These are phyloP conservation scores for Globisporangium paddicum DNA, from an alignment of 352 stramenopile species.

Conservation along the genomic window DNA sequence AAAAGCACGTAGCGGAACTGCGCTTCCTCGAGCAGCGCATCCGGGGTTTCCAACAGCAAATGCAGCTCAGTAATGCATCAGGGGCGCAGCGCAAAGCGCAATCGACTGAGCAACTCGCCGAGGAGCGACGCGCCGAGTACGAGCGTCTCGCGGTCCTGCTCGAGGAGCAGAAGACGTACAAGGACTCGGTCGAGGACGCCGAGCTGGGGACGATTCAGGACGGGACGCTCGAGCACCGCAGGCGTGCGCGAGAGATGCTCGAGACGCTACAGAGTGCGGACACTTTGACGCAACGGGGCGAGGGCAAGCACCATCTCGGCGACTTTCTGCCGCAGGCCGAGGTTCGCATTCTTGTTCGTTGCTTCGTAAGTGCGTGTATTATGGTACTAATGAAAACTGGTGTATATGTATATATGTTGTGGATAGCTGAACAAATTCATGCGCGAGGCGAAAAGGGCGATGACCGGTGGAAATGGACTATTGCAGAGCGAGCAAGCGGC, in stretches of 20 bases:
- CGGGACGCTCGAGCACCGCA: constrained; percentile 19
- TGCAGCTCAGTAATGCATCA: constrained; percentile 2
- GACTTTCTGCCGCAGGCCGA: constrained; percentile 17
- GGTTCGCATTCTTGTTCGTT: not conserved
- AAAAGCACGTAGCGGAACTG: constrained; percentile 17
- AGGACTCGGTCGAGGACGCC: constrained; percentile 17
- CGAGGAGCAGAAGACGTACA: constrained; percentile 10
- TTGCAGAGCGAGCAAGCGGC: not conserved
- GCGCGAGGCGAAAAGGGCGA: constrained; percentile 1
- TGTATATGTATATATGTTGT: not conserved
- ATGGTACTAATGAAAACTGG: not conserved
- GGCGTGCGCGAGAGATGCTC: constrained; percentile 19
- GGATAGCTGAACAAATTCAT: constrained; percentile 13
- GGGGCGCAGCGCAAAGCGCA: not conserved
- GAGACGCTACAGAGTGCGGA: constrained; percentile 17
- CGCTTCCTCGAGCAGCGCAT: constrained; percentile 21
- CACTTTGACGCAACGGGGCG: constrained; percentile 4
- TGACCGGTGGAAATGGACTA: not conserved
- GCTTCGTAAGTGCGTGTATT: not conserved
- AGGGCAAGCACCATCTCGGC: constrained; percentile 20
- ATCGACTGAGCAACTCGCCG: constrained; percentile 4
- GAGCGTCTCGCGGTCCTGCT: constrained; percentile 8
- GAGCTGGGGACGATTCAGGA: constrained; percentile 16
- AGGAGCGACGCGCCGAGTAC: constrained; percentile 14
- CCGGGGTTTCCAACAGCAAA: constrained; percentile 16